These are phyloP conservation scores for Biscogniauxia sp. DNA, from an alignment of 2,329 filamentous ascomycete species.

Conservation along the genomic window DNA sequence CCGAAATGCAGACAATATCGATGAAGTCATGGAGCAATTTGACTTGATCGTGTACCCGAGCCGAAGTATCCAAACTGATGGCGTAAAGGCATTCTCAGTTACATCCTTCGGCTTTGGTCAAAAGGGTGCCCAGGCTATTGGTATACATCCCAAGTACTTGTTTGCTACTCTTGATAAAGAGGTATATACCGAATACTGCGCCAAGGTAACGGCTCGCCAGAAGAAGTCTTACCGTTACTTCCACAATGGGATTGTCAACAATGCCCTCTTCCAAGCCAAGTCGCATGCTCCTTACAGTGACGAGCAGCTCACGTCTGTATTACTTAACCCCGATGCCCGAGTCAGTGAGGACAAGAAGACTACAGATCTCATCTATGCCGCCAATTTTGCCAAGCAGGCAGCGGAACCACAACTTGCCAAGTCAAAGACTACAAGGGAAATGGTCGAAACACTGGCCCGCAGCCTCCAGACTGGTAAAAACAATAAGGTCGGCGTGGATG, in stretches of 20 bases:
- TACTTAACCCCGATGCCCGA: conserved; percentile 90
- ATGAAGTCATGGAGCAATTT: conserved; percentile 94
- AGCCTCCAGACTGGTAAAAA: conserved; percentile 47
- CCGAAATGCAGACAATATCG: conserved; percentile 96
- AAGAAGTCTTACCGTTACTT: conserved; percentile 99
- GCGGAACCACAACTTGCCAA: conserved; percentile 47
- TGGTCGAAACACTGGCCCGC: conserved; percentile 75
- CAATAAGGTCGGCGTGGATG: conserved; percentile 89
- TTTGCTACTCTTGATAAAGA: conserved; percentile 89
- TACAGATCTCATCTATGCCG: conserved; percentile 70
- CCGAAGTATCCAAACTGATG: conserved; percentile 93
- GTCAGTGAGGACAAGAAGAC: conserved; percentile 86
- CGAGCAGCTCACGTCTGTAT: conserved; percentile 79
- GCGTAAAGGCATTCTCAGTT: conserved; percentile 96
- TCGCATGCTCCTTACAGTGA: conserved; percentile 85
- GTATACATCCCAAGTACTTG: conserved; percentile 90
- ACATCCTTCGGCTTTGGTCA: conserved; percentile 99
- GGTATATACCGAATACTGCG: conserved; percentile 77
- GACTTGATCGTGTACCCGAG: conserved; percentile 98
- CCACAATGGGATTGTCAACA: conserved; percentile 98
- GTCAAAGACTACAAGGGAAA: conserved; percentile 64
- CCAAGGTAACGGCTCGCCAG: conserved; percentile 87
- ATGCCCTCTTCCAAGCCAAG: conserved; percentile 96
- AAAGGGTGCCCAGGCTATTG: conserved; percentile 96
- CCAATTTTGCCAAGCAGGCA: conserved; percentile 64